Percentiles rank a stretch among this genome's conserved stretches.
Evolutionary conservation across 495 filamentous ascomycete genomes (phyloP).

Genomic region (Hapsidospora chrysogenum): DNA sequence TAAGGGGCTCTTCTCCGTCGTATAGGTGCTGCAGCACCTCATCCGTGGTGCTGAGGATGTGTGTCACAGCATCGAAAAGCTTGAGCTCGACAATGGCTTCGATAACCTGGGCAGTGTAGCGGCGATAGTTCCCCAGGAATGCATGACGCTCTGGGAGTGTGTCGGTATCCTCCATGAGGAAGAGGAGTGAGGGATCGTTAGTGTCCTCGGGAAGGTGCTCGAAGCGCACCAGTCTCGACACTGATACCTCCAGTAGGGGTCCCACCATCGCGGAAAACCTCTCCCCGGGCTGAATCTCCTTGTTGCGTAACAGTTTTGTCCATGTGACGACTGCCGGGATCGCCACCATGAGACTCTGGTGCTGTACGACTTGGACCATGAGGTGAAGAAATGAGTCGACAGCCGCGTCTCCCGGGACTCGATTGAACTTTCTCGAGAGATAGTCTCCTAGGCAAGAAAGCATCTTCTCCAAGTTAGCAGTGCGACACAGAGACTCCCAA

Average conservation of each 20-base stretch:
- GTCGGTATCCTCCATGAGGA: slow-evolving; percentile 84
- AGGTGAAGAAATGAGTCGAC: slow-evolving; percentile 65
- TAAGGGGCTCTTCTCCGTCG: slow-evolving; percentile 48
- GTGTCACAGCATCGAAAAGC: slow-evolving; percentile 68
- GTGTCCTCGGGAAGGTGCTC: slow-evolving; percentile 69
- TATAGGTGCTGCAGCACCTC: slow-evolving; percentile 59
- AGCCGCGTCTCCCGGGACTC: slow-evolving; percentile 36
- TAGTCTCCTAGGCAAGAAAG: slow-evolving; percentile 71
- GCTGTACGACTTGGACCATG: slow-evolving; percentile 60
- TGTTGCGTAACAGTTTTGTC: slow-evolving; percentile 59
- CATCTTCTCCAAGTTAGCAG: slow-evolving; percentile 35
- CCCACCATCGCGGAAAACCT: slow-evolving; percentile 53
- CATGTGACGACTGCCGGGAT: slow-evolving; percentile 85
- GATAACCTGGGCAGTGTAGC: slow-evolving; percentile 74
- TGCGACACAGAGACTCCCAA: not conserved
- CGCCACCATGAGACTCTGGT: slow-evolving; percentile 77
- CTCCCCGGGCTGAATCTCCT: slow-evolving; percentile 43
- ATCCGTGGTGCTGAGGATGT: slow-evolving; percentile 67
- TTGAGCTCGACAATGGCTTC: slow-evolving; percentile 66
- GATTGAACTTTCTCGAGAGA: slow-evolving; percentile 55
- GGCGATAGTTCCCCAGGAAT: slow-evolving; percentile 91
- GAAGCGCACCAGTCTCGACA: slow-evolving; percentile 61
- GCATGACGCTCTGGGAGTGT: slow-evolving; percentile 88
- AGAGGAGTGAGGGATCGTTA: slow-evolving; percentile 59
- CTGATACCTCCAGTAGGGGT: slow-evolving; percentile 64